These are phyloP conservation scores for Cerioporus squamosus DNA, from an alignment of 1,284 basidiomycete genomes.

Conservation along the genomic window DNA sequence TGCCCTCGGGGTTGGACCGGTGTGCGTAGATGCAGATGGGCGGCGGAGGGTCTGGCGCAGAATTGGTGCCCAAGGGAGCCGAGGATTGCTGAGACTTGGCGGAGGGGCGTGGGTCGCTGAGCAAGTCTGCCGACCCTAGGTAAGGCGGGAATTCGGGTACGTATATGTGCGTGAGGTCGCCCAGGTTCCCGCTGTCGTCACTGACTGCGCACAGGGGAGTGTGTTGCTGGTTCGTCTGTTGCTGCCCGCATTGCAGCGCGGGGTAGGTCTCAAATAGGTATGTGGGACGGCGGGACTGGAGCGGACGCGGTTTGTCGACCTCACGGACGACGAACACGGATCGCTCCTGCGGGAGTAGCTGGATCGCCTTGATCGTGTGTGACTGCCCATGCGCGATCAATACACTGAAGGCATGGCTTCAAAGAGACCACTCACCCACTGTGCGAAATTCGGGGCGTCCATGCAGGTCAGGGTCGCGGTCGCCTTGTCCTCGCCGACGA, in stretches of 20 bases:
- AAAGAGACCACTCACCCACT: slow-evolving; percentile 4
- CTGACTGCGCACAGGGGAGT: background rate
- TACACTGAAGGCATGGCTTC: slow-evolving; percentile 10
- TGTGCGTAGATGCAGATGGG: slow-evolving; percentile 12
- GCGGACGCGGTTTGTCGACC: slow-evolving; percentile 18
- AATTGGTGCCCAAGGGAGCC: background rate
- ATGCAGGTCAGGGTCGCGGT: slow-evolving; percentile 32
- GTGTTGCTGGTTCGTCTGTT: slow-evolving; percentile 16
- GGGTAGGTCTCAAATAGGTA: slow-evolving; percentile 27
- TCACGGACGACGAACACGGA: slow-evolving; percentile 59
- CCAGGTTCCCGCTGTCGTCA: background rate
- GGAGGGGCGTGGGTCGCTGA: too few relatives aligned
- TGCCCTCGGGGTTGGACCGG: slow-evolving; percentile 5
- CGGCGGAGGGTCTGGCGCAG: slow-evolving; percentile 3
- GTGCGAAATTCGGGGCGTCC: background rate
- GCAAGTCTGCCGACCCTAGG: slow-evolving; percentile 11
- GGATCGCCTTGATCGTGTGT: slow-evolving; percentile 53
- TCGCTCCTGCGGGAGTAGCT: slow-evolving; percentile 58
- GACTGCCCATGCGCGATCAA: slow-evolving; percentile 31
- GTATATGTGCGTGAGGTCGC: slow-evolving; percentile 38
- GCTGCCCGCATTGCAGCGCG: slow-evolving; percentile 11
- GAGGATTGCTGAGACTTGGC: too few relatives aligned
- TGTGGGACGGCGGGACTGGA: slow-evolving; percentile 3
- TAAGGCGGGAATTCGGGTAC: slow-evolving; percentile 55
- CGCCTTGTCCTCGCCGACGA: slow-evolving; percentile 33